Conservation (phyloP, 768 basidiomycete species). For the Thelephora ganbajun region DNA sequence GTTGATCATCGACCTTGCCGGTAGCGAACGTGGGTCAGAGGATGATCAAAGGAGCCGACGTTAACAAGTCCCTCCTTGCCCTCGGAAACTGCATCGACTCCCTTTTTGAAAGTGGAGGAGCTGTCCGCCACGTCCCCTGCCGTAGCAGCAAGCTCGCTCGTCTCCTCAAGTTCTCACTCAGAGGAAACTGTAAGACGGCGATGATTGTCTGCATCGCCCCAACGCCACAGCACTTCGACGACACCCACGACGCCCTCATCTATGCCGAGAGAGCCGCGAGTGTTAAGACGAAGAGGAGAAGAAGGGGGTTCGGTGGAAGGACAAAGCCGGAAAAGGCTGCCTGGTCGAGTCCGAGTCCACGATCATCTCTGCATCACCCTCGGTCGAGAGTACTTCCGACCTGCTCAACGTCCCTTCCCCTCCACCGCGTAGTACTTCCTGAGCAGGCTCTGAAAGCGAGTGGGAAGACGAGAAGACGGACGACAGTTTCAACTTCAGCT, state of each 20-base stretch:
- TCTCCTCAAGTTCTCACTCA: constrained; percentile 91
- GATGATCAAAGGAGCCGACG: constrained; percentile 97
- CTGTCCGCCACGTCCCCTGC: constrained; percentile 85
- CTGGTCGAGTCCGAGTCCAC: constrained; percentile 39
- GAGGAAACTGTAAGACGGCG: constrained; percentile 97
- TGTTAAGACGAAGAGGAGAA: constrained; percentile 93
- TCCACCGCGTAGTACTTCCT: constrained; percentile 7
- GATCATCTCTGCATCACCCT: constrained; percentile 12
- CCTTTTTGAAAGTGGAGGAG: constrained; percentile 86
- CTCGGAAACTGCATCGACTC: constrained; percentile 98
- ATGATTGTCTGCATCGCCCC: constrained; percentile 99
- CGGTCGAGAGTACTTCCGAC: too few relatives aligned
- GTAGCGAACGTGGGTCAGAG: constrained; percentile 94
- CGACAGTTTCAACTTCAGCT: constrained; percentile 51
- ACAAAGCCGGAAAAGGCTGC: constrained; percentile 74
- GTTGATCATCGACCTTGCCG: constrained; percentile 96
- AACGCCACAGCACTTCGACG: constrained; percentile 91
- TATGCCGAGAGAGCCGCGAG: constrained; percentile 97
- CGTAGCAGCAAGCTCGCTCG: constrained; percentile 97
- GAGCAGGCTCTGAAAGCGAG: constrained; percentile 63
- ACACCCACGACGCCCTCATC: constrained; percentile 94
- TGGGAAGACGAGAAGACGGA: constrained; percentile 84
- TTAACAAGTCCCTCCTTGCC: constrained; percentile 96
- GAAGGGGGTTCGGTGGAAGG: constrained; percentile 78
- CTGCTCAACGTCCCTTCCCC: neutral